phyloP scores from a whole-genome alignment of 306 rosid genomes.

The Pyrus communis region DNA sequence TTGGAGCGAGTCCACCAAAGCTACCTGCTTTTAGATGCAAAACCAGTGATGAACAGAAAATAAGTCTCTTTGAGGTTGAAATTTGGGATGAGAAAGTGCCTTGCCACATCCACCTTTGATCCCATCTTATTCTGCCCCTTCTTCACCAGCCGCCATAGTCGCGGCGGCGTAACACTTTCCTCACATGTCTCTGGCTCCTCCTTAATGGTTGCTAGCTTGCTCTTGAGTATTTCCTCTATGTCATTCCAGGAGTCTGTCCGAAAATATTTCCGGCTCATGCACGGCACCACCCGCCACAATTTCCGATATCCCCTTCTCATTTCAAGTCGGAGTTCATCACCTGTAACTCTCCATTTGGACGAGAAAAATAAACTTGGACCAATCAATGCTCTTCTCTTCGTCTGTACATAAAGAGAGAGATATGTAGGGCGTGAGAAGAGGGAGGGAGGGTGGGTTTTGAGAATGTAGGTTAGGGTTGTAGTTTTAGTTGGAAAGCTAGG shows the following conservation, averaged over 20 bases:
- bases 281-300: constrained; percentile 53
- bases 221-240: constrained; percentile 57
- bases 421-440: neutral
- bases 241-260: constrained; percentile 47
- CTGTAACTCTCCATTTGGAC: neutral
- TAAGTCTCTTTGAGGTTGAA: constrained; percentile 51
- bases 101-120: constrained; percentile 18
- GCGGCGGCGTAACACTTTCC: constrained; percentile 33
- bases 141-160: constrained; percentile 30
- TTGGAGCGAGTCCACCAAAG: constrained; percentile 30
- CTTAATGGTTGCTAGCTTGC: constrained; percentile 60
- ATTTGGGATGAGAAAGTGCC: constrained; percentile 34
- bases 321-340: neutral
- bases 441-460: constrained; percentile 2
- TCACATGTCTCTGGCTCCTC: constrained; percentile 66
- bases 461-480: constrained; percentile 23
- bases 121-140: constrained; percentile 39
- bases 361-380: neutral
- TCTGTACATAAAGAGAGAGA: constrained; percentile 9
- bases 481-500: constrained; percentile 50
- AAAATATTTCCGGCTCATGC: constrained; percentile 39
- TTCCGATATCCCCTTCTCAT: constrained; percentile 61
- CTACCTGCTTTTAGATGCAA: constrained; percentile 44
- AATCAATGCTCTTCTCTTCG: constrained; percentile 9
- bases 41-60: constrained; percentile 36